Conservation (phyloP, 1,139 yeast species). For the Protomyces inundatus region DNA sequence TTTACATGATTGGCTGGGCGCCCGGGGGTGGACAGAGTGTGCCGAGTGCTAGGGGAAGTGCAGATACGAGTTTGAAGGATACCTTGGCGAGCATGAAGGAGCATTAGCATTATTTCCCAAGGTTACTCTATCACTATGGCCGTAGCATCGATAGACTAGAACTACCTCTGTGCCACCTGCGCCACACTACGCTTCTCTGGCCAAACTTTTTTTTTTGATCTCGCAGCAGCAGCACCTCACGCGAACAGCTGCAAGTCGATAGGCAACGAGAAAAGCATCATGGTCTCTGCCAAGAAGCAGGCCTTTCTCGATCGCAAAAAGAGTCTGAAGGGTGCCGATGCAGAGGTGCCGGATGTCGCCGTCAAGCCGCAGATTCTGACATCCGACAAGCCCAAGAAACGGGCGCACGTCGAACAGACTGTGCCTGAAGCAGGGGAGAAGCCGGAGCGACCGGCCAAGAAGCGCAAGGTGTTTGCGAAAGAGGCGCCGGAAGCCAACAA, state of each 20-base stretch:
- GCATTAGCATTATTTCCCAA: neutral
- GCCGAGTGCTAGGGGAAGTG: slow-evolving; percentile 69
- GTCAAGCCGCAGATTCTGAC: neutral
- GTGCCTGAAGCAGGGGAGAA: neutral
- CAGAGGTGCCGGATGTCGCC: neutral
- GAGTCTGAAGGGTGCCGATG: neutral
- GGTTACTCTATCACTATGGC: neutral
- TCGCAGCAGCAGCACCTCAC: neutral
- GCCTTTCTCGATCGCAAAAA: slow-evolving; percentile 21
- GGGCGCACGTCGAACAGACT: neutral
- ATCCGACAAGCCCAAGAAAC: neutral
- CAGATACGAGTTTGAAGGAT: slow-evolving; percentile 61
- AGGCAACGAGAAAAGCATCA: neutral
- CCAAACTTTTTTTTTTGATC: neutral
- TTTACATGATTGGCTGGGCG: slow-evolving; percentile 88
- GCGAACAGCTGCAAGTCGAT: neutral
- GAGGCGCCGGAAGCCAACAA: slow-evolving; percentile 8
- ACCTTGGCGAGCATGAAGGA: slow-evolving; percentile 10
- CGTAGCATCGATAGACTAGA: neutral
- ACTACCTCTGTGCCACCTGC: neutral
- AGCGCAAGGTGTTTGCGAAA: neutral
- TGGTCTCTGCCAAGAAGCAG: slow-evolving; percentile 24
- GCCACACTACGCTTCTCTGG: neutral
- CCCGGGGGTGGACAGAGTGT: slow-evolving; percentile 62
- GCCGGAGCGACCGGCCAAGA: neutral